phyloP scores from a whole-genome alignment of 2,329 filamentous ascomycete genomes.

The Paraconiothyrium brasiliense region DNA sequence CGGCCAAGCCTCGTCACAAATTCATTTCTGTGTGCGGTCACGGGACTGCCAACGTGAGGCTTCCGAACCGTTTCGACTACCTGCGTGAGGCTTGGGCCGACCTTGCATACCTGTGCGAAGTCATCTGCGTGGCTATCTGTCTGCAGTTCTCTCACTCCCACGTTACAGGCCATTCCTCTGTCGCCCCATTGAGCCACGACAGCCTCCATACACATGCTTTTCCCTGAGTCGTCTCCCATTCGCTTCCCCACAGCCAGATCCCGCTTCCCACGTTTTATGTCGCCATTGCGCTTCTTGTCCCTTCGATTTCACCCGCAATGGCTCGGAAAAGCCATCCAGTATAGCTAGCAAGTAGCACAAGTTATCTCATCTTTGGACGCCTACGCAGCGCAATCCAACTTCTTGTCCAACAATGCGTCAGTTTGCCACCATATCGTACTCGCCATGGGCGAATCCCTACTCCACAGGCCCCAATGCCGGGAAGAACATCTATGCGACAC shows the following conservation, averaged over 20 bases:
- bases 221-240: conserved; percentile 40
- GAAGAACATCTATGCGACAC: conserved; percentile 28
- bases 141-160: conserved; percentile 41
- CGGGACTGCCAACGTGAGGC: conserved; percentile 43
- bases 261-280: conserved; percentile 48
- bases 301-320: conserved; percentile 42
- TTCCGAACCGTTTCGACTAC: conserved; percentile 39
- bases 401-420: conserved; percentile 41
- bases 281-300: conserved; percentile 41
- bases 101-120: conserved; percentile 25
- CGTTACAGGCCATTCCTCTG: conserved; percentile 33
- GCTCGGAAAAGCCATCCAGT: conserved; percentile 37
- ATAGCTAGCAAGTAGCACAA: conserved; percentile 47
- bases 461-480: conserved; percentile 26
- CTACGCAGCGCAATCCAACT: conserved; percentile 27
- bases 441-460: conserved; percentile 47
- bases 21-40: conserved; percentile 33
- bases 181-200: conserved; percentile 41
- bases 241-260: conserved; percentile 46
- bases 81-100: conserved; percentile 36
- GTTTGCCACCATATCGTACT: conserved; percentile 43
- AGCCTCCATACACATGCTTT: conserved; percentile 37
- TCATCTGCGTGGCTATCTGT: conserved; percentile 45
- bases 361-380: conserved; percentile 34
- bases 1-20: conserved; percentile 36